A percentile compares a stretch with the other conserved stretches of the same genome.
These are phyloP conservation scores for Trifolium pratense DNA, from an alignment of 306 rosid genomes.

Conservation along the genomic window DNA sequence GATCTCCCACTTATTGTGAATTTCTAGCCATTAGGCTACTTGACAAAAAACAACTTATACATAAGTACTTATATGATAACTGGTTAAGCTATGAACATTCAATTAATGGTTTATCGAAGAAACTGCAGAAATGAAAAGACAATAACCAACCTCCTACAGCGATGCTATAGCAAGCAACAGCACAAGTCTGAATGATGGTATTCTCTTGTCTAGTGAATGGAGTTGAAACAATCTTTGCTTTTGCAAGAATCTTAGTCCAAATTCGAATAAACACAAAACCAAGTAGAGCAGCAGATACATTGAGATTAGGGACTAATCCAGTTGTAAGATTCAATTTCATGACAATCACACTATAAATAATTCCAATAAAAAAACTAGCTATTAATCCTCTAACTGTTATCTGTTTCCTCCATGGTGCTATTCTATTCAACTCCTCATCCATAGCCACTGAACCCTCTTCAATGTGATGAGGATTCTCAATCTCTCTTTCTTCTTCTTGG, in stretches of 20 bases:
- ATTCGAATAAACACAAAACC: slow-evolving; percentile 82
- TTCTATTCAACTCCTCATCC: slow-evolving; percentile 56
- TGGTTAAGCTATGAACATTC: background rate
- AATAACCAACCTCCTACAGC: slow-evolving; percentile 77
- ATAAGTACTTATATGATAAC: too few relatives aligned
- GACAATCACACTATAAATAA: slow-evolving; percentile 82
- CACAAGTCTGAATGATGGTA: slow-evolving; percentile 93
- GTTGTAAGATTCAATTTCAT: slow-evolving; percentile 96
- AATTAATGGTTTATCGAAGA: too few relatives aligned
- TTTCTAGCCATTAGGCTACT: too few relatives aligned
- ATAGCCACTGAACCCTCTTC: slow-evolving; percentile 54
- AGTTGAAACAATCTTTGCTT: slow-evolving; percentile 74
- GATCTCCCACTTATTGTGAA: too few relatives aligned
- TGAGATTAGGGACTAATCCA: slow-evolving; percentile 92
- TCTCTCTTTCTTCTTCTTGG: slow-evolving; percentile 53
- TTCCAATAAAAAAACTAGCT: slow-evolving; percentile 74
- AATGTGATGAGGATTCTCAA: slow-evolving; percentile 44
- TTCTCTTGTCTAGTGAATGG: slow-evolving; percentile 97
- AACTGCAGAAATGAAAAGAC: too few relatives aligned
- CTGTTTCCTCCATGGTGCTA: slow-evolving; percentile 75
- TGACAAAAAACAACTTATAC: background rate
- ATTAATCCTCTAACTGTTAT: slow-evolving; percentile 79
- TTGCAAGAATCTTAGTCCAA: slow-evolving; percentile 81
- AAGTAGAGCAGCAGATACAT: slow-evolving; percentile 95
- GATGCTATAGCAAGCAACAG: slow-evolving; percentile 96